Percentiles rank a stretch among this genome's conserved stretches.
These are phyloP conservation scores for Schizochytrium sp. DNA, from an alignment of 108 stramenopile species.

Conservation along the genomic window DNA sequence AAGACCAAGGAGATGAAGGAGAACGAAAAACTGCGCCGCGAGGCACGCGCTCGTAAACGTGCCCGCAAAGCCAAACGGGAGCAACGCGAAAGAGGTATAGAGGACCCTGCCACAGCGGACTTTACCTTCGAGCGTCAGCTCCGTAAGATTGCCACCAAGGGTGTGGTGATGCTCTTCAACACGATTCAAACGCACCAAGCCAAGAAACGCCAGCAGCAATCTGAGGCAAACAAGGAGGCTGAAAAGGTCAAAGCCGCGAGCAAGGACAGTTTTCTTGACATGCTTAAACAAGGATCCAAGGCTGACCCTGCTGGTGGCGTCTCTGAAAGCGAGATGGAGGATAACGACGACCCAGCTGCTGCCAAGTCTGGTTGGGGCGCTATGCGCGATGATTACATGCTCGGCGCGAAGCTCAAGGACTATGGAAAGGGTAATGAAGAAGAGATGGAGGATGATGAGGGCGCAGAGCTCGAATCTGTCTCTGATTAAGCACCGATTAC, in stretches of 20 bases:
- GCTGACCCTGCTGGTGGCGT: neutral
- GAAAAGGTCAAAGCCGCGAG: neutral
- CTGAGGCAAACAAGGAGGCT: neutral
- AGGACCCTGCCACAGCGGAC: slow-evolving; percentile 65
- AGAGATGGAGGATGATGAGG: slow-evolving; percentile 42
- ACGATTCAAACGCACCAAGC: slow-evolving; percentile 85
- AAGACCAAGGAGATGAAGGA: slow-evolving; percentile 61
- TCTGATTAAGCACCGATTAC: neutral
- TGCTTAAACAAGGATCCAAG: neutral
- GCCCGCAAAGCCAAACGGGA: slow-evolving; percentile 11
- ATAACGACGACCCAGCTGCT: neutral
- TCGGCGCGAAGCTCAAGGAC: slow-evolving; percentile 42
- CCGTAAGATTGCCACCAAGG: slow-evolving; percentile 86
- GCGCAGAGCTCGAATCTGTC: slow-evolving; percentile 36
- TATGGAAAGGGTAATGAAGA: slow-evolving; percentile 35
- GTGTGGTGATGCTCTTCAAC: slow-evolving; percentile 90
- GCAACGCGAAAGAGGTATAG: neutral
- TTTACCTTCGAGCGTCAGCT: slow-evolving; percentile 84
- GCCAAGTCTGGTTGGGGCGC: slow-evolving; percentile 20
- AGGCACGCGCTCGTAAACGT: neutral
- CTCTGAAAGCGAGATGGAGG: neutral
- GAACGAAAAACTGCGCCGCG: slow-evolving; percentile 13
- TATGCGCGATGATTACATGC: slow-evolving; percentile 54
- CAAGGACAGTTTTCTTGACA: slow-evolving; percentile 43
- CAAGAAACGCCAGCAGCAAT: neutral